Evolutionary conservation across 2,329 filamentous ascomycete species (phyloP).

Genomic region (Huntiella abstrusa): DNA sequence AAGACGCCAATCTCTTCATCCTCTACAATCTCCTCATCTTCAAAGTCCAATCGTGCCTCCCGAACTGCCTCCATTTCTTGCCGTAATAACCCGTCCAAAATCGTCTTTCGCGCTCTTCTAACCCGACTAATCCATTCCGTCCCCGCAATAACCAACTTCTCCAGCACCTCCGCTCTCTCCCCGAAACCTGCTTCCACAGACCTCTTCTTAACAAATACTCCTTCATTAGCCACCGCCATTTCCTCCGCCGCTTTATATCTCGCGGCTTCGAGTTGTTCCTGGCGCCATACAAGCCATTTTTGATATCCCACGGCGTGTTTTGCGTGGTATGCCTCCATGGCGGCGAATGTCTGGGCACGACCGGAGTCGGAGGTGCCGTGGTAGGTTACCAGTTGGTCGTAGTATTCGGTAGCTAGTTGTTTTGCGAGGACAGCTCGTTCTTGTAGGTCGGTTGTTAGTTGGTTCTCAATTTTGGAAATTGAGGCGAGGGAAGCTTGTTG

Average conservation of each 20-base stretch:
- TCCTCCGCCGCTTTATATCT: slow-evolving; percentile 15
- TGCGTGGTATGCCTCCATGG: slow-evolving; percentile 1
- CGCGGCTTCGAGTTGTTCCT: slow-evolving; percentile 22
- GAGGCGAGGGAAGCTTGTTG: slow-evolving; percentile 15
- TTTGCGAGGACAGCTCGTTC: slow-evolving; percentile 23
- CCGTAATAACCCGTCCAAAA: not conserved
- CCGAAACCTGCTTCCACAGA: slow-evolving; percentile 1
- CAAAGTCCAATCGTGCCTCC: slow-evolving; percentile 8
- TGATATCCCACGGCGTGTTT: slow-evolving; percentile 15
- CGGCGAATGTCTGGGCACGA: slow-evolving; percentile 20
- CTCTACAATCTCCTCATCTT: slow-evolving; percentile 5
- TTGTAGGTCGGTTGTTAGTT: slow-evolving; percentile 23
- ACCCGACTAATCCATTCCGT: slow-evolving; percentile 7
- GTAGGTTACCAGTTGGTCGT: slow-evolving; percentile 17
- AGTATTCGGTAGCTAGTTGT: slow-evolving; percentile 26
- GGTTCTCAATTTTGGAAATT: slow-evolving; percentile 18
- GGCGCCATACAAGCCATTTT: slow-evolving; percentile 24
- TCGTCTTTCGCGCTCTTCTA: slow-evolving; percentile 1
- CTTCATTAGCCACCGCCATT: slow-evolving; percentile 14
- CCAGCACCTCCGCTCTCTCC: slow-evolving; percentile 11
- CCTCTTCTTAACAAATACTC: not conserved
- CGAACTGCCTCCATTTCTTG: slow-evolving; percentile 3
- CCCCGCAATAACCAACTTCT: slow-evolving; percentile 5
- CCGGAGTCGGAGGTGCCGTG: slow-evolving; percentile 1
- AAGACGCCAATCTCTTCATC: slow-evolving; percentile 5